phyloP scores from a whole-genome alignment of 169 alveolate genomes.

The Cytauxzoon felis region DNA sequence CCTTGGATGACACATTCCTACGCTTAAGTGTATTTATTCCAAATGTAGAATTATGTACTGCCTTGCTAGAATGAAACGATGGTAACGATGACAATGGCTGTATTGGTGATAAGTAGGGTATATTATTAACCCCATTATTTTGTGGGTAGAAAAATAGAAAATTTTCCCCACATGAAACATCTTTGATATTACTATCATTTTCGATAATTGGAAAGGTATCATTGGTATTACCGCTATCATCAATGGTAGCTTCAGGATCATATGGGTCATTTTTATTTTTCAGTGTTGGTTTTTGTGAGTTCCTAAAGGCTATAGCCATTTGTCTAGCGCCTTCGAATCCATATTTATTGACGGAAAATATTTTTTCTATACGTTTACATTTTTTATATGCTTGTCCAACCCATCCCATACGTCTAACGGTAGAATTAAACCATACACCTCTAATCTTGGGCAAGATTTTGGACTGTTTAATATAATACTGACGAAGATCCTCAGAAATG shows the following conservation, averaged over 20 bases:
- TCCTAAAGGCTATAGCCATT: slow-evolving; percentile 74
- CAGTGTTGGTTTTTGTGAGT: slow-evolving; percentile 73
- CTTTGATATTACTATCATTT: too few species aligned
- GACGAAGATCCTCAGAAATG: slow-evolving; percentile 67
- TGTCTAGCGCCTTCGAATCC: slow-evolving; percentile 79
- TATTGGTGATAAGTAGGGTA: too few species aligned
- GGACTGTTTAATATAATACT: slow-evolving; percentile 67
- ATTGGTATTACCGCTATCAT: slow-evolving; percentile 1
- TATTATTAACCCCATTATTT: too few species aligned
- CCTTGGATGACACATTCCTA: too few species aligned
- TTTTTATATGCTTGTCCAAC: slow-evolving; percentile 81
- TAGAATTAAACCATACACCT: slow-evolving; percentile 81
- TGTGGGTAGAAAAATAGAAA: too few species aligned
- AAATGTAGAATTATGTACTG: too few species aligned
- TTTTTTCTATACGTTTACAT: slow-evolving; percentile 77
- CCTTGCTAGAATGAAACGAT: too few species aligned
- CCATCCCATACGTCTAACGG: slow-evolving; percentile 80
- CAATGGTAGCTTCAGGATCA: background rate
- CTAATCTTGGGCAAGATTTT: slow-evolving; percentile 73
- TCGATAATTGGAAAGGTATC: slow-evolving; percentile 1
- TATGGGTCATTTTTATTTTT: slow-evolving; percentile 3
- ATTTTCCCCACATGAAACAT: too few species aligned
- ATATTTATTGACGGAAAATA: slow-evolving; percentile 72
- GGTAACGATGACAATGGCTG: too few species aligned
- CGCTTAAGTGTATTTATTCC: too few species aligned